These are phyloP conservation scores for Plasmodium gaboni DNA, from an alignment of 169 alveolate species.

Conservation along the genomic window DNA sequence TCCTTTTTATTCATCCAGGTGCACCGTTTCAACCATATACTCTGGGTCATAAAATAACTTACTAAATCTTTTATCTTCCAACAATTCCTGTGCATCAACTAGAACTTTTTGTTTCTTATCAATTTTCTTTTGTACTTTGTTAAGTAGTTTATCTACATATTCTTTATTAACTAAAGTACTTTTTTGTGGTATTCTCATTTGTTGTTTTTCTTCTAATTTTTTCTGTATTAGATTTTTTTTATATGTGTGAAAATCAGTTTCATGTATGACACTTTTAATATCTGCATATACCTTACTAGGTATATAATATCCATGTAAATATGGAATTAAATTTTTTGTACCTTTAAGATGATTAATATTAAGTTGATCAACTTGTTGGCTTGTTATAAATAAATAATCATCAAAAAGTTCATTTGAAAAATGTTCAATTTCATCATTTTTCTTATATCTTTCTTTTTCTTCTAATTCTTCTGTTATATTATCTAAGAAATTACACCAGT, in stretches of 20 bases:
- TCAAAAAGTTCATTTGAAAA: constrained; percentile 85
- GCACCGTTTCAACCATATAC: constrained; percentile 58
- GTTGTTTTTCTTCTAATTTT: constrained; percentile 88
- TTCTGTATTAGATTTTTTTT: constrained; percentile 85
- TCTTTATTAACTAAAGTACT: constrained; percentile 24
- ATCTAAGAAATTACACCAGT: constrained; percentile 97
- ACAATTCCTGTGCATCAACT: constrained; percentile 43
- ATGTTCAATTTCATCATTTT: constrained; percentile 82
- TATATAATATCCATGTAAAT: constrained; percentile 96
- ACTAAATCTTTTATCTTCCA: constrained; percentile 51
- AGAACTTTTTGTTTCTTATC: constrained; percentile 44
- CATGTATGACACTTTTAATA: constrained; percentile 88
- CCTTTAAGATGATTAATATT: constrained; percentile 94
- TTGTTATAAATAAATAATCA: constrained; percentile 95
- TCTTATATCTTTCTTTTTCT: constrained; percentile 82
- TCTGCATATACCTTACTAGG: constrained; percentile 90
- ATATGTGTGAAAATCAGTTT: constrained; percentile 88
- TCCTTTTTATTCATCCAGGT: constrained; percentile 12
- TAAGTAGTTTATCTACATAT: constrained; percentile 42
- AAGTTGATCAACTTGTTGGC: constrained; percentile 93
- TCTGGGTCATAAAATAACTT: constrained; percentile 69
- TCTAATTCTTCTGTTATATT: constrained; percentile 97
- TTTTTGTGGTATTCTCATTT: constrained; percentile 84
- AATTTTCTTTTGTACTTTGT: constrained; percentile 30
- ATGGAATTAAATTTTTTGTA: constrained; percentile 94